These are phyloP conservation scores for Colletotrichum gigasporum DNA, from an alignment of 2,329 filamentous ascomycete species.

Conservation along the genomic window DNA sequence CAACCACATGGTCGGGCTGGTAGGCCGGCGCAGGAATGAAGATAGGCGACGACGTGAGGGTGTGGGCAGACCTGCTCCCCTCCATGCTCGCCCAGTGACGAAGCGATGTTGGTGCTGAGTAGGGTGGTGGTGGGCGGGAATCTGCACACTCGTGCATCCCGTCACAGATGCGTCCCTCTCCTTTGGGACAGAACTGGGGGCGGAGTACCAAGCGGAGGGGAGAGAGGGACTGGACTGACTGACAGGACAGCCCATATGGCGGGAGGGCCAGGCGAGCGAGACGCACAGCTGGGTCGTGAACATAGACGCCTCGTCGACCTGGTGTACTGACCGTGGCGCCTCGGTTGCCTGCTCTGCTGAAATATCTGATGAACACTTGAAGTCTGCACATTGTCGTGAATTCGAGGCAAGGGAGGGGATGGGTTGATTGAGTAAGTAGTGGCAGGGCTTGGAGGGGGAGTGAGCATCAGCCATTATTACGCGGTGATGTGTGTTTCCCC, in stretches of 20 bases:
- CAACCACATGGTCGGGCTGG: constrained; percentile 1
- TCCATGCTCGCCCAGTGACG: background rate
- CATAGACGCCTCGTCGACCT: background rate
- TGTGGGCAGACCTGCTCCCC: background rate
- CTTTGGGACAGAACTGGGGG: constrained; percentile 15
- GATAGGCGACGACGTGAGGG: background rate
- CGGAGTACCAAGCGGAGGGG: background rate
- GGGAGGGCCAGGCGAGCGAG: background rate
- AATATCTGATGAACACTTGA: background rate
- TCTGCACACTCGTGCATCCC: constrained; percentile 30
- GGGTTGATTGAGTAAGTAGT: too few relatives aligned
- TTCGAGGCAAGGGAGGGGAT: constrained; percentile 7
- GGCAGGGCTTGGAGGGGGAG: background rate
- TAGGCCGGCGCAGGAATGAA: background rate
- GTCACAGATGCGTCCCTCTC: constrained; percentile 29
- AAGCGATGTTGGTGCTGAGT: background rate
- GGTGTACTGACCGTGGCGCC: background rate
- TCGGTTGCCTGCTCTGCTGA: background rate
- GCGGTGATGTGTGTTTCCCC: too few relatives aligned
- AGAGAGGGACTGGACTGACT: background rate
- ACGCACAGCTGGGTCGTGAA: background rate
- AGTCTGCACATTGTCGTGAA: constrained; percentile 1
- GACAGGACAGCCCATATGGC: background rate
- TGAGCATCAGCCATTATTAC: background rate
- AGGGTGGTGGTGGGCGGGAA: constrained; percentile 23